Conservation (phyloP, 2,329 filamentous ascomycete genomes). For the Cyphellophora europaea region DNA sequence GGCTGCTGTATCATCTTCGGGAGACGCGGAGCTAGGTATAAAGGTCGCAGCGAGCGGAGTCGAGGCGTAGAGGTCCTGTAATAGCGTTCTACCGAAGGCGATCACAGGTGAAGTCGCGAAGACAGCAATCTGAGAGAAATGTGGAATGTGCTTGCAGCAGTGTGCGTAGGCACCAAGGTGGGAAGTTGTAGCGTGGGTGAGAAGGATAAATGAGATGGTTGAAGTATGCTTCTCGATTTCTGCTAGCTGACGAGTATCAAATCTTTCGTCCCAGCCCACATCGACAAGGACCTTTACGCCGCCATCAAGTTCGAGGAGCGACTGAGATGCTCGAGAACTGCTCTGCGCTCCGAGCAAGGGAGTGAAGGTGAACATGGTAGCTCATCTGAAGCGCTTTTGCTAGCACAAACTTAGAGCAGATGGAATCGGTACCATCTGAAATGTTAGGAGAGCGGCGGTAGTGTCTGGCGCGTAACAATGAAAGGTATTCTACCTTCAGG, state of each 20-base stretch:
- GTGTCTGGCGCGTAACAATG: too few species aligned
- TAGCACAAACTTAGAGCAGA: too few species aligned
- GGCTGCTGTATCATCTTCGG: slow-evolving; percentile 32
- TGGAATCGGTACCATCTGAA: too few species aligned
- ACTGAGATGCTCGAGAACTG: slow-evolving; percentile 70
- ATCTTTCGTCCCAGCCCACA: slow-evolving; percentile 90
- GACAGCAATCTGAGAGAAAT: slow-evolving; percentile 84
- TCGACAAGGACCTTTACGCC: slow-evolving; percentile 93
- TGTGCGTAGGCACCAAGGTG: slow-evolving; percentile 92
- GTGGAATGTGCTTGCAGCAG: slow-evolving; percentile 91
- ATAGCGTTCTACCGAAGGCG: slow-evolving; percentile 77
- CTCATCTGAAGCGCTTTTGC: too few species aligned
- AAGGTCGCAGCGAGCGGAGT: slow-evolving; percentile 80
- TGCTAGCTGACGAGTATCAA: slow-evolving; percentile 70
- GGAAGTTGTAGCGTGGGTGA: slow-evolving; percentile 85
- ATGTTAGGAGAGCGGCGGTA: too few species aligned
- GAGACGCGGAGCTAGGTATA: slow-evolving; percentile 45
- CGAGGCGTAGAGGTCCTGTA: slow-evolving; percentile 87
- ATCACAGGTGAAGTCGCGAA: slow-evolving; percentile 94
- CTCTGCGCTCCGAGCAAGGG: slow-evolving; percentile 86
- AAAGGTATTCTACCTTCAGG: too few species aligned
- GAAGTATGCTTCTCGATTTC: slow-evolving; percentile 89
- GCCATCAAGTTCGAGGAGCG: slow-evolving; percentile 91
- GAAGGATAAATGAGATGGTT: slow-evolving; percentile 82
- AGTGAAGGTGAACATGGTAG: slow-evolving; percentile 86